Percentiles rank a stretch among this genome's conserved stretches.
phyloP scores from a whole-genome alignment of 2,329 filamentous ascomycete species.

The Calonectria ilicicola region DNA sequence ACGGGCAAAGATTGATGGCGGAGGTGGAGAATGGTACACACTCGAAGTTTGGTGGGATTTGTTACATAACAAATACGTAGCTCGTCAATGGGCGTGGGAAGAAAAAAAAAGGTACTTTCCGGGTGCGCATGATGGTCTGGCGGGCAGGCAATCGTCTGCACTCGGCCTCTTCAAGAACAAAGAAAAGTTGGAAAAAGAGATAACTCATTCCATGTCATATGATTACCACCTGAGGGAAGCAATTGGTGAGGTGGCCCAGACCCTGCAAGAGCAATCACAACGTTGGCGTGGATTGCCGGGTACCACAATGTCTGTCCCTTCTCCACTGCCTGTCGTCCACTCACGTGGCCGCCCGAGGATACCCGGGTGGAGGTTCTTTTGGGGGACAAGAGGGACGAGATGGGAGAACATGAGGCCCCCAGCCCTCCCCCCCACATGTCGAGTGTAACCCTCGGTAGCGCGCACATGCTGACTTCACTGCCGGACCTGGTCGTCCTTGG shows the following conservation, averaged over 20 bases:
- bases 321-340: constrained; percentile 29
- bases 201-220: background rate
- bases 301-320: background rate
- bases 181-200: background rate
- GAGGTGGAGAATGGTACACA: background rate
- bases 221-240: background rate
- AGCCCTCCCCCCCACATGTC: background rate
- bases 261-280: constrained; percentile 25
- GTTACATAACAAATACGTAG: background rate
- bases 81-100: background rate
- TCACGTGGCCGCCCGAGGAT: constrained; percentile 37
- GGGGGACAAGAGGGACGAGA: no score
- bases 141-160: background rate
- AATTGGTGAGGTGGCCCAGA: background rate
- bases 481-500: background rate
- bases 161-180: background rate
- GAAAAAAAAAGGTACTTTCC: background rate
- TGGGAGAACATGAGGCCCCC: constrained; percentile 3
- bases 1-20: background rate
- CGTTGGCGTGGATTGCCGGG: background rate
- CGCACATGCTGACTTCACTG: background rate
- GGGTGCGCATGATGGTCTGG: background rate
- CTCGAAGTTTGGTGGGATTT: background rate
- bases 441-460: background rate
- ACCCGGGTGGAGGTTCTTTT: constrained; percentile 26